Conservation (phyloP, 2,329 filamentous ascomycete genomes). For the Pleochaeta shiraiana region DNA sequence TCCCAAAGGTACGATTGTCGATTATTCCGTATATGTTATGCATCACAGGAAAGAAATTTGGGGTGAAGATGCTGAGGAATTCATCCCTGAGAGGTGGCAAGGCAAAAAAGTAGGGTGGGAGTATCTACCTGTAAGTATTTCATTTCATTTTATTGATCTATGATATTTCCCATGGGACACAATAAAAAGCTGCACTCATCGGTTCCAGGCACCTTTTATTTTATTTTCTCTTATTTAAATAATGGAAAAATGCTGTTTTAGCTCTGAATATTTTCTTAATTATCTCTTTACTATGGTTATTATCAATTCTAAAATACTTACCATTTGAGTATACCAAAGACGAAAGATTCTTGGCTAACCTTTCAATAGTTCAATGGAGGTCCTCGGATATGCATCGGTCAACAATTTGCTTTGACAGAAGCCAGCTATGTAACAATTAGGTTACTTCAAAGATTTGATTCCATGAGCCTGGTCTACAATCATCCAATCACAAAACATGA, state of each 20-base stretch:
- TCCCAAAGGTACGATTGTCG: slow-evolving; percentile 13
- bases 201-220: too few species aligned
- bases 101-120: slow-evolving; percentile 24
- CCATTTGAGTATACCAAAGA: too few species aligned
- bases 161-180: too few species aligned
- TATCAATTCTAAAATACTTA: too few species aligned
- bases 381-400: slow-evolving; percentile 20
- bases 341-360: too few species aligned
- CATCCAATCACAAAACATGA: slow-evolving; percentile 15
- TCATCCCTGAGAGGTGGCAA: slow-evolving; percentile 20
- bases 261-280: too few species aligned
- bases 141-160: too few species aligned
- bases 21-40: slow-evolving; percentile 18
- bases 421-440: slow-evolving; percentile 18
- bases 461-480: slow-evolving; percentile 17
- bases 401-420: slow-evolving; percentile 21
- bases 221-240: too few species aligned
- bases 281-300: too few species aligned
- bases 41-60: slow-evolving; percentile 20
- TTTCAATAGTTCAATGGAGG: slow-evolving; percentile 22
- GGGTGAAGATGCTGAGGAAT: slow-evolving; percentile 19
- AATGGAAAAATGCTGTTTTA: too few species aligned
- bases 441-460: slow-evolving; percentile 19
- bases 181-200: too few species aligned
- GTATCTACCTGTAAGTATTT: slow-evolving; percentile 18